Conservation (phyloP, 257 asterid genomes). For the Jaltomata sinuosa region DNA sequence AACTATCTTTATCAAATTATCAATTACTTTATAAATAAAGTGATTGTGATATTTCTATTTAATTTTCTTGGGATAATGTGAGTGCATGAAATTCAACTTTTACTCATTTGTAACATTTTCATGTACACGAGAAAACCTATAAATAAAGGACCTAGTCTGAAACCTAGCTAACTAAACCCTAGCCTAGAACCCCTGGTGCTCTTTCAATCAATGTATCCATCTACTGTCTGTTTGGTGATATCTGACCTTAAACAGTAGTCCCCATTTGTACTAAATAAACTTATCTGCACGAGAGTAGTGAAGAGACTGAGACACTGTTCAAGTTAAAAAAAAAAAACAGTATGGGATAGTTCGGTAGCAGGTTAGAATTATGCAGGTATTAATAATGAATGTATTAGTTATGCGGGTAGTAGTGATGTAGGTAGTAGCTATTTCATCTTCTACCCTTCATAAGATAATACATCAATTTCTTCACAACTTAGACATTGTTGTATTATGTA, state of each 20-base stretch:
- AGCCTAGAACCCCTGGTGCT: not conserved
- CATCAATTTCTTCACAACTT: no score
- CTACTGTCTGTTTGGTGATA: conserved; percentile 16
- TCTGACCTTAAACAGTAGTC: conserved; percentile 10
- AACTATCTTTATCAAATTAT: not conserved
- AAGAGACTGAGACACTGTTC: conserved; percentile 3
- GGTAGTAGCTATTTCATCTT: no score
- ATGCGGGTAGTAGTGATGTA: no score
- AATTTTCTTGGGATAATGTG: not conserved
- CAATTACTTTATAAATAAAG: not conserved
- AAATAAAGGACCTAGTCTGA: not conserved
- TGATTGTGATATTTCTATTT: not conserved
- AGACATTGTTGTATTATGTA: no score
- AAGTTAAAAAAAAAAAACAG: conserved; percentile 5
- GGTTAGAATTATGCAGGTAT: no score
- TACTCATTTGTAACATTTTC: not conserved
- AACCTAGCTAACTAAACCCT: not conserved
- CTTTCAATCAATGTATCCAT: not conserved
- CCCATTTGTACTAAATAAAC: conserved; percentile 1
- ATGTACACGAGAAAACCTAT: not conserved
- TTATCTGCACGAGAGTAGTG: not conserved
- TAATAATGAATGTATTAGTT: no score
- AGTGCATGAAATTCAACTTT: not conserved
- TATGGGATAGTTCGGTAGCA: no score
- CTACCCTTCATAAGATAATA: no score